Evolutionary conservation across 2,329 filamentous ascomycete genomes (phyloP).

Genomic region (Penicillium corylophilum): DNA sequence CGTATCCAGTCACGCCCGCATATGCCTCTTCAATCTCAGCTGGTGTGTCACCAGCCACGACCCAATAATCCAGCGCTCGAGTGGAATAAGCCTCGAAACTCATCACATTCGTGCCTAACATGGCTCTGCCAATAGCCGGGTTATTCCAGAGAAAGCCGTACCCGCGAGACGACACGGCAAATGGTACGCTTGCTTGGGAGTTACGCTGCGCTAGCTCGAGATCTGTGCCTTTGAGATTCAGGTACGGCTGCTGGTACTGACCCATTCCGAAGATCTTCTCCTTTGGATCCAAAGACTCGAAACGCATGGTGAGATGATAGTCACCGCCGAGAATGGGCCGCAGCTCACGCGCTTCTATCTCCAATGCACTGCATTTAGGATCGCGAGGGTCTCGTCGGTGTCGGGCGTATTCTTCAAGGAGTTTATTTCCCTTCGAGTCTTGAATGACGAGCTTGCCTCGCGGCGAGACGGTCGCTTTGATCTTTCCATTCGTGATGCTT

Average conservation of each 20-base stretch:
- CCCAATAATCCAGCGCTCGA: constrained; percentile 61
- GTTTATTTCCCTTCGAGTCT: constrained; percentile 41
- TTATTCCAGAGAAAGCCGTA: constrained; percentile 69
- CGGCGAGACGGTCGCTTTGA: constrained; percentile 48
- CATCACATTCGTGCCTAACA: constrained; percentile 62
- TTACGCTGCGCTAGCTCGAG: constrained; percentile 66
- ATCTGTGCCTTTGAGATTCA: constrained; percentile 64
- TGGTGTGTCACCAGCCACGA: constrained; percentile 59
- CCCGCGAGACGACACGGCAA: constrained; percentile 58
- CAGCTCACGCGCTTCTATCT: constrained; percentile 60
- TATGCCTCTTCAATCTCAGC: constrained; percentile 59
- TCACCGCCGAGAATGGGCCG: constrained; percentile 53
- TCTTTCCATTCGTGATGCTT: constrained; percentile 51
- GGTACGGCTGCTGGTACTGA: constrained; percentile 63
- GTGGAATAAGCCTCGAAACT: constrained; percentile 62
- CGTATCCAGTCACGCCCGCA: constrained; percentile 56
- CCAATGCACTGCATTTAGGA: constrained; percentile 59
- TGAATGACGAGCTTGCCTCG: constrained; percentile 53
- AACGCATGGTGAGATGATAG: constrained; percentile 58
- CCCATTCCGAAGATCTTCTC: constrained; percentile 70
- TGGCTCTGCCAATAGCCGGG: constrained; percentile 59
- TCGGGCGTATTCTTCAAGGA: constrained; percentile 57
- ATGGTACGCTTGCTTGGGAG: constrained; percentile 65
- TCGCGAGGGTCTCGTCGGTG: constrained; percentile 53
- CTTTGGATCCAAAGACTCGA: constrained; percentile 55